Percentiles rank a stretch among this genome's conserved stretches.
These are phyloP conservation scores for Apophysomyces sp. DNA, from an alignment of 371 early-diverging fungal genomes.

Conservation along the genomic window DNA sequence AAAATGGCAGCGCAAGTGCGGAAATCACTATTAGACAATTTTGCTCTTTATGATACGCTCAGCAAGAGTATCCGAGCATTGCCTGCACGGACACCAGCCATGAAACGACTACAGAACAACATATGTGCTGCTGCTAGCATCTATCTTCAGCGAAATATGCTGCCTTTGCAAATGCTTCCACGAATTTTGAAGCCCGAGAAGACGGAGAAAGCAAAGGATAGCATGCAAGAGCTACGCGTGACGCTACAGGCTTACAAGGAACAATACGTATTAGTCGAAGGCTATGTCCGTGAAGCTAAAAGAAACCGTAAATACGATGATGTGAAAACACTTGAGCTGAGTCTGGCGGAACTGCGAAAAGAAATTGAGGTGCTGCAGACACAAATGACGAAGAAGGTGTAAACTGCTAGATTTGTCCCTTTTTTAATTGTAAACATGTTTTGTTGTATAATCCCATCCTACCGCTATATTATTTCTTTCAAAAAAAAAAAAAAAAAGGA, in stretches of 20 bases:
- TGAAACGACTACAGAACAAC: slow-evolving; percentile 65
- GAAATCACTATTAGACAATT: slow-evolving; percentile 63
- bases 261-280: slow-evolving; percentile 66
- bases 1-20: slow-evolving; percentile 58
- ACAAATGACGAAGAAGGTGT: background rate
- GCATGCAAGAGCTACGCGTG: slow-evolving; percentile 41
- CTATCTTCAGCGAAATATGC: slow-evolving; percentile 87
- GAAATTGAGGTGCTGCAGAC: slow-evolving; percentile 59
- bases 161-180: slow-evolving; percentile 85
- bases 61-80: slow-evolving; percentile 60
- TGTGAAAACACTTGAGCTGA: slow-evolving; percentile 67
- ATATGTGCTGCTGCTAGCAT: slow-evolving; percentile 71
- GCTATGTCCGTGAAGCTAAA: slow-evolving; percentile 74
- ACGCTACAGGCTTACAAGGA: slow-evolving; percentile 71
- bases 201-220: slow-evolving; percentile 6
- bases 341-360: slow-evolving; percentile 68
- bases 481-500: too few species aligned
- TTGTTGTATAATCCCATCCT: too few species aligned
- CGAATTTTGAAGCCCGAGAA: slow-evolving; percentile 46
- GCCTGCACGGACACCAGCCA: slow-evolving; percentile 46
- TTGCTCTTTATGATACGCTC: slow-evolving; percentile 62
- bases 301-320: slow-evolving; percentile 81
- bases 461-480: too few species aligned
- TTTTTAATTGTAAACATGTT: too few species aligned
- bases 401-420: background rate